Conservation (phyloP, 2,329 filamentous ascomycete genomes). For the Magnaporthales sp. region DNA sequence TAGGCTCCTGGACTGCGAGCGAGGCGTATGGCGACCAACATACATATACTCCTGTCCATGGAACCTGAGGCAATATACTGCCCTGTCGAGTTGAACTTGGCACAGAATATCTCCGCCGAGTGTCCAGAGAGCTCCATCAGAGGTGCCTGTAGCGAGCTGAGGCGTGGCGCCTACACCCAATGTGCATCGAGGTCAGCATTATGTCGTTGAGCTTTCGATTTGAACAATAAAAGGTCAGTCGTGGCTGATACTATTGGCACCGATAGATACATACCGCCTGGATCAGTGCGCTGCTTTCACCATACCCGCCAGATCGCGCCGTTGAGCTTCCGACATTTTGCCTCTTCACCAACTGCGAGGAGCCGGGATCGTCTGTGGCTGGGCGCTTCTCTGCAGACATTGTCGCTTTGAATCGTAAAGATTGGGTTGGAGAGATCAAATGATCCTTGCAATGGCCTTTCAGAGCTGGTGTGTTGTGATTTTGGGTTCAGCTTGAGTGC, state of each 20-base stretch:
- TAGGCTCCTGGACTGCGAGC: background rate
- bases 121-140: conserved; percentile 87
- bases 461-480: background rate
- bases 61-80: conserved; percentile 87
- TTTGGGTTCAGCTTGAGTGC: background rate
- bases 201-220: background rate
- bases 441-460: background rate
- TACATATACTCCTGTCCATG: conserved; percentile 88
- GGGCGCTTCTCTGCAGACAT: conserved; percentile 93
- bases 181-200: conserved; percentile 7
- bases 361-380: conserved; percentile 73
- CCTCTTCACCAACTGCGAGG: conserved; percentile 79
- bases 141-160: conserved; percentile 77
- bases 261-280: conserved; percentile 34
- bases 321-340: conserved; percentile 51
- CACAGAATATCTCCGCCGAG: conserved; percentile 81
- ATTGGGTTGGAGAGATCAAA: background rate
- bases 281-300: conserved; percentile 34
- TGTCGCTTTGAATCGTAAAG: conserved; percentile 8
- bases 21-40: conserved; percentile 17
- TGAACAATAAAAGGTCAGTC: background rate
- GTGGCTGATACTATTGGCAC: background rate
- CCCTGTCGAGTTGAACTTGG: conserved; percentile 82
- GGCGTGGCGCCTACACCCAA: conserved; percentile 57
- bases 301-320: conserved; percentile 10